Evolutionary conservation across 345 rosid genomes (phyloP).

Genomic region (Salix koriyanagi): DNA sequence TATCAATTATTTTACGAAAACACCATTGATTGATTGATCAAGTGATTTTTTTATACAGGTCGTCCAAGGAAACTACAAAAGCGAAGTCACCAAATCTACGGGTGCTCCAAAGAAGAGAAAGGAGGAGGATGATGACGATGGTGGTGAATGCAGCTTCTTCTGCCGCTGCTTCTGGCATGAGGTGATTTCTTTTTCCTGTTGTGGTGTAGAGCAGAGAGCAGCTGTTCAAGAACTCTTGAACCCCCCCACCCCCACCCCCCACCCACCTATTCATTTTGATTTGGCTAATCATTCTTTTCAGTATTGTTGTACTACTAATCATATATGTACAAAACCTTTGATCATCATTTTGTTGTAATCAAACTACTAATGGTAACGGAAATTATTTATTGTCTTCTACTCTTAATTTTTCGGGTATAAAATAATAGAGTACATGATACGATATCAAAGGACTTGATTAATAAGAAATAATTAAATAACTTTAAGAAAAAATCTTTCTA

Average conservation of each 20-base stretch:
- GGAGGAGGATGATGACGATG: conserved; percentile 8
- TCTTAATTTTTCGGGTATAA: too few species aligned
- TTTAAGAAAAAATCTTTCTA: too few species aligned
- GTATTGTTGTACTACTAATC: not conserved
- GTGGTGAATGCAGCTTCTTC: conserved; percentile 27
- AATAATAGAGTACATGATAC: too few species aligned
- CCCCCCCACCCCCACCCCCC: conserved; percentile 27
- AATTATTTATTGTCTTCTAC: too few species aligned
- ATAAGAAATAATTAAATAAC: too few species aligned
- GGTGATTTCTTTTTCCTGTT: conserved; percentile 22
- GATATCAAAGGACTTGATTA: too few species aligned
- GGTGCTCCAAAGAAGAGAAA: conserved; percentile 40
- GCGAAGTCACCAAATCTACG: conserved; percentile 62
- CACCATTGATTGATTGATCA: not conserved
- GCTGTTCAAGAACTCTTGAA: conserved; percentile 89
- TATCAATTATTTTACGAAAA: not conserved
- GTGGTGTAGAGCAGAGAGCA: too few species aligned
- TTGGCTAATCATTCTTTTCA: too few species aligned
- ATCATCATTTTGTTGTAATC: not conserved
- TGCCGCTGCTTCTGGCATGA: conserved; percentile 46
- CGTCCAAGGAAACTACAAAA: conserved; percentile 53
- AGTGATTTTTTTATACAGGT: conserved; percentile 33
- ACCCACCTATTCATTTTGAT: not conserved
- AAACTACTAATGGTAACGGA: not conserved
- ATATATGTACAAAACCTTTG: not conserved